A percentile compares a stretch with the other conserved stretches of the same genome.
These are phyloP conservation scores for Fibroporia radiculosa DNA, from an alignment of 768 basidiomycete genomes.

Conservation along the genomic window DNA sequence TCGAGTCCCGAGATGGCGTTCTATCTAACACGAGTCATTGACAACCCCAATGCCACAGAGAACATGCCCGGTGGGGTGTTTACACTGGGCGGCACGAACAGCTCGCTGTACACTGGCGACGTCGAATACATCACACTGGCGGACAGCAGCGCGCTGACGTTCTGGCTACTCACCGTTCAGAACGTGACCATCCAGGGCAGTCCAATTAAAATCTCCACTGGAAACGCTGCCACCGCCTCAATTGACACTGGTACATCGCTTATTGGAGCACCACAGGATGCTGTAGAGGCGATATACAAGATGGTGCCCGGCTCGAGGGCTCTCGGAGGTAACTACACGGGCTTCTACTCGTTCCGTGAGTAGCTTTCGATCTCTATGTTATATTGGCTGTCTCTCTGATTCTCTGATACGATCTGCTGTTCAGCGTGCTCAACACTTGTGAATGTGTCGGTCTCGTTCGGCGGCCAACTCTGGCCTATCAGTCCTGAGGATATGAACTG, in stretches of 20 bases:
- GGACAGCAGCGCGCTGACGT: conserved; percentile 26
- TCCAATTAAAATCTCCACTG: conserved; percentile 29
- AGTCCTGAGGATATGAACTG: conserved; percentile 72
- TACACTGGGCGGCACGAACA: conserved; percentile 62
- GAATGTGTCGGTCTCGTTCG: conserved; percentile 61
- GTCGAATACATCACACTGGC: conserved; percentile 56
- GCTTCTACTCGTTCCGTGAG: conserved; percentile 78
- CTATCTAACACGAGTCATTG: conserved; percentile 47
- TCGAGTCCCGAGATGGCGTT: conserved; percentile 52
- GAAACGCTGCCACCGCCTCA: conserved; percentile 65
- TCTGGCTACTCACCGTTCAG: conserved; percentile 54
- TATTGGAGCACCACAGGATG: conserved; percentile 70
- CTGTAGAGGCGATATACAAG: conserved; percentile 55
- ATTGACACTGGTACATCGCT: conserved; percentile 96
- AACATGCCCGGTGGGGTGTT: conserved; percentile 58
- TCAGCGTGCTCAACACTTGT: conserved; percentile 62
- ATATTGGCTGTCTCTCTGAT: too few species aligned
- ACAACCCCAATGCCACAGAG: conserved; percentile 20
- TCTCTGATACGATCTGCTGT: background rate
- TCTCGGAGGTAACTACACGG: conserved; percentile 39
- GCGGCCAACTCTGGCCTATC: conserved; percentile 74
- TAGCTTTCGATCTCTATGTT: too few species aligned
- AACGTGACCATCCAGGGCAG: conserved; percentile 59
- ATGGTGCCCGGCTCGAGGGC: conserved; percentile 50
- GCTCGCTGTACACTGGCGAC: conserved; percentile 54